phyloP scores from a whole-genome alignment of 2,329 filamentous ascomycete species.

The Colletotrichum echinochloae region DNA sequence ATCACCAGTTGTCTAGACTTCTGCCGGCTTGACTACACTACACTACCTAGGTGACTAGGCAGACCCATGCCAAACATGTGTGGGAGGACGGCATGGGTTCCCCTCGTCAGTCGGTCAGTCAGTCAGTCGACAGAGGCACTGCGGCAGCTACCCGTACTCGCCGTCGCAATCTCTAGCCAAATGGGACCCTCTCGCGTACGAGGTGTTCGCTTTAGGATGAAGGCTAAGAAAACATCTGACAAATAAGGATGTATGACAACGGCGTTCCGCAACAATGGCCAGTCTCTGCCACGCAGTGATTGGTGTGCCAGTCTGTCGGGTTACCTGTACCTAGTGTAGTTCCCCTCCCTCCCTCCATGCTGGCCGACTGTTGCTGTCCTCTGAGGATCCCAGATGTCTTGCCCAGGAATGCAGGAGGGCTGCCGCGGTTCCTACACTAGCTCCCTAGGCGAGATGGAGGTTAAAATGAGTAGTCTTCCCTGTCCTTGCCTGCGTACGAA shows the following conservation, averaged over 20 bases:
- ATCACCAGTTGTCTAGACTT: not conserved
- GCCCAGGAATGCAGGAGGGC: constrained; percentile 28
- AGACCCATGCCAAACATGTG: not conserved
- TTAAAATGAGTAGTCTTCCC: constrained; percentile 21
- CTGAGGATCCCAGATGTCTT: constrained; percentile 21
- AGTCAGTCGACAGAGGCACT: not conserved
- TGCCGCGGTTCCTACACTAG: not conserved
- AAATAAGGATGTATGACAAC: constrained; percentile 21
- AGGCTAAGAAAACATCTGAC: not conserved
- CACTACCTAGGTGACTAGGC: not conserved
- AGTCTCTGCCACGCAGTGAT: constrained; percentile 7
- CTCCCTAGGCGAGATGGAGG: constrained; percentile 1
- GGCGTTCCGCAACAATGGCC: constrained; percentile 12
- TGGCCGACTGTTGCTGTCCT: constrained; percentile 5
- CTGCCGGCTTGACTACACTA: too few species aligned
- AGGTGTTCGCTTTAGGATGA: not conserved
- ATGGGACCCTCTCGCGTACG: constrained; percentile 14
- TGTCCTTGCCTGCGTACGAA: not conserved
- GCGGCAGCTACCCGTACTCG: constrained; percentile 8
- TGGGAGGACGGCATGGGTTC: not conserved
- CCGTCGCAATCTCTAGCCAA: constrained; percentile 22
- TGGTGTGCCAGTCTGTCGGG: constrained; percentile 33
- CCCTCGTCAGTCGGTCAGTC: not conserved
- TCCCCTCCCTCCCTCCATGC: constrained; percentile 16
- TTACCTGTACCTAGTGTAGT: constrained; percentile 2